Base-by-base conservation (phyloP, 1,139 yeast genomes). In the Suhomyces panamericanus region DNA sequence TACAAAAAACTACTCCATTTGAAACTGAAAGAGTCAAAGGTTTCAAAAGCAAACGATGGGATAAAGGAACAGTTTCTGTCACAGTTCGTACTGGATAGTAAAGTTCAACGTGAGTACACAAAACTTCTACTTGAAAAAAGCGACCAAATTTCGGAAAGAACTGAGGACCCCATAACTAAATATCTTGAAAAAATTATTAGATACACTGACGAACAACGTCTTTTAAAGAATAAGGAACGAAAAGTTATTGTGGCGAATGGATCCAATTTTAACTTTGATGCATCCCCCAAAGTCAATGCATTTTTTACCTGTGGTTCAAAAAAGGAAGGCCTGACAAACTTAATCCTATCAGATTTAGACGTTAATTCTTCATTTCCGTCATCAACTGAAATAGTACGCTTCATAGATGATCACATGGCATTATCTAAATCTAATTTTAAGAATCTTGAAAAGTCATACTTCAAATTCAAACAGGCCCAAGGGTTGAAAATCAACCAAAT, bases 111-210 rank as follows among this genome's bases (percentile, higher is more conserved):
- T 10, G n/a, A 11, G 12, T 41, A 43, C 26, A 16, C 46, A 11
- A 37, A 45, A 24, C 50, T 40, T 35, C 38, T 54, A 32, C 29
- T 40, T 12, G 58, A 53, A 30, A 50, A 44, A 32, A 39, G 44
- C 11, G 33, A 32, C n/a, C 49, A 41, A 14, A 28, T 44, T 3
- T 32, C 38, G 10, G 38, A 49, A 9, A 44, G 39, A 29, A 47
- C 48, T 27, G 47, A 42, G 10, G 60, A 60, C 33, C 48, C 52
- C n/a, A 48, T 52, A 13, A 38, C 49, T 0, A 54, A 49, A n/a
- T 50, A 53, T 24, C 54, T 60, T 12, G 64, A 62, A 35, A 55
- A 57, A 32, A 29, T 59, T 10, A 46, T 60, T 10, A 44, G 59
- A 20, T 55, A 62, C 43, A 55, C 48, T 15, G 53, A 51, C 13